Base-by-base conservation (phyloP, 2,329 filamentous ascomycete species). In the Colletotrichum godetiae region DNA sequence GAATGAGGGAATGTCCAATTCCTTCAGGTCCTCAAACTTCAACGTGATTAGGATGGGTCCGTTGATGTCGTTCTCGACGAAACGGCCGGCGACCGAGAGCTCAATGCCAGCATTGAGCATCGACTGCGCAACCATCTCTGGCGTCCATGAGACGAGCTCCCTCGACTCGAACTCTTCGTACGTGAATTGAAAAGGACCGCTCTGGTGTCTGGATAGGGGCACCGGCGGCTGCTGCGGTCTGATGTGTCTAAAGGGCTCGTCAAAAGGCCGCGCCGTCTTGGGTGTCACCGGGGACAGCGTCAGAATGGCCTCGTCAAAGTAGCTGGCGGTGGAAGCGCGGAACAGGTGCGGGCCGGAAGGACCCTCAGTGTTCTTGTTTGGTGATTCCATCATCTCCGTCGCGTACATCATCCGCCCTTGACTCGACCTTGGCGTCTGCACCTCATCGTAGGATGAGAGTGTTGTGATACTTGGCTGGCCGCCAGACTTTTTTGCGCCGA, bases 11-110 rank as follows among this genome's bases (percentile, higher is more conserved):
- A 97, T 96, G 76, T 92, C 92, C 22, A 97, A 88, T 82, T 97
- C 94, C 81, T 93, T 93, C 69, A 97, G 85, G 78, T 97, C 95
- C 75, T 97, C 95, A 77, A 96, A 95, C 80, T 97, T 95, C 56
- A 99, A 86, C n/a, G 96, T 95, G 65, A 97, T 91, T 24, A 98
- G 86, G 68, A 98, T 94, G 5, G 91, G 88, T 15, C 96, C 96
- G 31, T 93, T 95, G 81, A 99, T 98, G 80, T 99, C 96, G 81
- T 99, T 97, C 78, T 93, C 90, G 74, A 95, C 89, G 79, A 99
- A 98, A 77, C 93, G 94, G 78, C 97, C 92, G 12, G 97, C 92
- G 63, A 96, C 88, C 7, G 88, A 85, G 64, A 91, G 85, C 80
- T 98, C 95, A 80, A 97, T 92, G 77, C 94, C 95, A 57, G 92